Percentiles rank a stretch among this genome's conserved stretches.
These are phyloP conservation scores for Alternaria tenuissima DNA, from an alignment of 2,329 filamentous ascomycete genomes.

Conservation along the genomic window DNA sequence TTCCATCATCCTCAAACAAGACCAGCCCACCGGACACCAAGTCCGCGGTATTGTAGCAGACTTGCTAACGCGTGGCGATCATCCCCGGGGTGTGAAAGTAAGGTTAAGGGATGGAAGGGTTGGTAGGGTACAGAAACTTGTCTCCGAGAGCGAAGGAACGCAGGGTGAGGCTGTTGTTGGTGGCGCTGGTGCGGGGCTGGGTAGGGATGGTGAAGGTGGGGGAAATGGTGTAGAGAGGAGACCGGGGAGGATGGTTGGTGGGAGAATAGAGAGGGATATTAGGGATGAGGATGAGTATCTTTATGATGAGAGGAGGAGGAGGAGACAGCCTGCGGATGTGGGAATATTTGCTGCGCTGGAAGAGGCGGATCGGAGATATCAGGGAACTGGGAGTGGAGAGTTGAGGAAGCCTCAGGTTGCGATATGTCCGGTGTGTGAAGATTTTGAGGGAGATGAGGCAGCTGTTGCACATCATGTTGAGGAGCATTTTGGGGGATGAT, in stretches of 20 bases:
- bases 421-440: conserved; percentile 70
- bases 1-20: conserved; percentile 77
- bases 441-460: conserved; percentile 72
- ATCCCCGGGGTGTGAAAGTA: conserved; percentile 82
- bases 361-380: conserved; percentile 35
- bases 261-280: conserved; percentile 37
- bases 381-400: conserved; percentile 25
- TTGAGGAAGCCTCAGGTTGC: conserved; percentile 36
- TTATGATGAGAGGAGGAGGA: conserved; percentile 34
- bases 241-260: conserved; percentile 19
- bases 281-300: conserved; percentile 43
- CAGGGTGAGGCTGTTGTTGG: conserved; percentile 39
- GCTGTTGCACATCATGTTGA: conserved; percentile 75
- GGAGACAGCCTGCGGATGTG: conserved; percentile 9
- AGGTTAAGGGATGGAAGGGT: conserved; percentile 75
- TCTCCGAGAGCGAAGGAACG: conserved; percentile 30
- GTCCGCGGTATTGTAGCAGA: conserved; percentile 72
- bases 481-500: conserved; percentile 57
- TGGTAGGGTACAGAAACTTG: conserved; percentile 75
- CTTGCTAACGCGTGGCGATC: conserved; percentile 75
- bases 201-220: conserved; percentile 35
- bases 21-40: conserved; percentile 77
- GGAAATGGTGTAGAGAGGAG: conserved; percentile 3
- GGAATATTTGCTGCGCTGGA: conserved; percentile 38
- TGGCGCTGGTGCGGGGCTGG: conserved; percentile 32